Base-by-base conservation (phyloP, 2,329 filamentous ascomycete genomes). In the Aspergillus ochraceoroseus region DNA sequence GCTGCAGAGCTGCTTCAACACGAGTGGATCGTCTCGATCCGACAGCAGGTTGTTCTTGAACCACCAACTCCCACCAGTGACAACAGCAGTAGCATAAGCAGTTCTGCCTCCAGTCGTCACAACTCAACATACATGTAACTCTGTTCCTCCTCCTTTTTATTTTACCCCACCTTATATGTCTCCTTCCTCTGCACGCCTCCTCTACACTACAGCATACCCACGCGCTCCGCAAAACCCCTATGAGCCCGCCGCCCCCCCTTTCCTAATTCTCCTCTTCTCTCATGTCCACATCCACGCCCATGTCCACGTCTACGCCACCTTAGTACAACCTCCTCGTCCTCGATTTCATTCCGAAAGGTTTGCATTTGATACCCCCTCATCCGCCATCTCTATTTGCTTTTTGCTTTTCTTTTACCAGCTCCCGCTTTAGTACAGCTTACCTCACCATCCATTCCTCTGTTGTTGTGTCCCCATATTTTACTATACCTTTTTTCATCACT, bases 1-100 rank as follows among this genome's bases (percentile, higher is more conserved):
- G 90, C 92, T 1, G 81, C 89, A 1, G 92, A 96, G 64, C 69
- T 98, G 44, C 73, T 98, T 41, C 87, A 95, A 64, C 89, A 96
- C 63, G 87, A 94, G 59, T 98, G 92, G 92, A 83, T 84, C 28
- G 65, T 70, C 41, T 70, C 65, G 18, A 73, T 73, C 46, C 57
- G 70, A 34, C 62, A 68, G 41, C 65, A 72, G 48, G 68, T 73
- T 11, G 70, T 71, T 9, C 53, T 69, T n/a, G 65, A 69, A 32
- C 59, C 66, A 17, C 49, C 61, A 8, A 69, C 66, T 1, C 66
- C 66, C 0, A 49, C 49, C 41, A 65, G 59, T 41, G 63, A 66
- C 0, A 50, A 49, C 28, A 56, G 59, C 63, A 52, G 52, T 14
- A 73, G 69, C 46, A 70, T 52, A 14, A 56, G 51, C 46, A 51